phyloP scores from a whole-genome alignment of 768 basidiomycete species.

The Lactarius akahatsu region DNA sequence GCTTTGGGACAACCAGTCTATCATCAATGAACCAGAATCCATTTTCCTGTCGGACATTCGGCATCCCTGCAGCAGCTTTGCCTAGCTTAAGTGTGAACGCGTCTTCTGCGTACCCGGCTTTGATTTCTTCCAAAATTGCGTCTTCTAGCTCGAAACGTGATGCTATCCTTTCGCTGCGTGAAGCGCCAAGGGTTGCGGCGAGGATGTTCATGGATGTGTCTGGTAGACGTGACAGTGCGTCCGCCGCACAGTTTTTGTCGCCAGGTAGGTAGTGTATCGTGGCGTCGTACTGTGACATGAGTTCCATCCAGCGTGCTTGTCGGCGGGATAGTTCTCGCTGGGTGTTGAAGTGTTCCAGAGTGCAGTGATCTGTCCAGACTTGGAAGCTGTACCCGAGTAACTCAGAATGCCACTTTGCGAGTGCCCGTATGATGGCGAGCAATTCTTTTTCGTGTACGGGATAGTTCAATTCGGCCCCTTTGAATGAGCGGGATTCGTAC shows the following conservation, averaged over 20 bases:
- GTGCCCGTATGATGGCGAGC: too few relatives aligned
- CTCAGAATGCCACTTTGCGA: too few relatives aligned
- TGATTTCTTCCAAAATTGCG: not conserved
- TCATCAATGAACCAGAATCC: too few relatives aligned
- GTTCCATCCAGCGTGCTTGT: too few relatives aligned
- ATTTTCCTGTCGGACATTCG: not conserved
- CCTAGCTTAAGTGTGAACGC: not conserved
- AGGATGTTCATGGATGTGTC: slow-evolving; percentile 21
- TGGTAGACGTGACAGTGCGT: slow-evolving; percentile 33
- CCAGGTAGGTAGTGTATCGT: slow-evolving; percentile 34
- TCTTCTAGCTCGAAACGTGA: not conserved
- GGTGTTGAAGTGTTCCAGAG: too few relatives aligned
- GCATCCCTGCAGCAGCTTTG: not conserved
- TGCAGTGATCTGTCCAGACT: too few relatives aligned
- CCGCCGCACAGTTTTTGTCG: slow-evolving; percentile 32
- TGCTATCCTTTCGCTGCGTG: slow-evolving; percentile 5
- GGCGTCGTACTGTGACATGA: too few relatives aligned
- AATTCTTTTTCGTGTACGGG: too few relatives aligned
- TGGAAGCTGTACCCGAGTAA: too few relatives aligned
- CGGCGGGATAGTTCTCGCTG: too few relatives aligned
- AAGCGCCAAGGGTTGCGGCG: slow-evolving; percentile 6
- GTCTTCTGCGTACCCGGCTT: not conserved
- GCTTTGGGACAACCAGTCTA: not conserved
- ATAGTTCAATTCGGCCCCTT: too few relatives aligned
- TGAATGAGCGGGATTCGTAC: too few relatives aligned